These are phyloP conservation scores for Lodderomyces beijingensis DNA, from an alignment of 1,139 yeast genomes.

Conservation along the genomic window DNA sequence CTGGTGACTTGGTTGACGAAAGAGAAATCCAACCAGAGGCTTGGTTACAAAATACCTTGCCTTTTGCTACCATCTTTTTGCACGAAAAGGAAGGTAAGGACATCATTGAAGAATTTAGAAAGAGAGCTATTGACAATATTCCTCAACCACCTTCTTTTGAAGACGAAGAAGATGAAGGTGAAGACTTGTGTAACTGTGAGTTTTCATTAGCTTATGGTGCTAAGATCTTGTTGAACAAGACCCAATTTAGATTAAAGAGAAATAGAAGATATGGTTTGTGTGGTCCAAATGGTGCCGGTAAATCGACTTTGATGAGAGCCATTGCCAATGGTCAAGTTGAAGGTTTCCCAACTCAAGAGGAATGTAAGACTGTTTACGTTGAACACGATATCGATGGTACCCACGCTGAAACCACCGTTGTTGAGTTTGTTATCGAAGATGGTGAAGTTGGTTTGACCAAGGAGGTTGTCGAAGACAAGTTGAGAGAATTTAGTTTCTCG, in stretches of 20 bases:
- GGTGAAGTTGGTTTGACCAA: constrained; percentile 76
- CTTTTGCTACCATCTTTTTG: constrained; percentile 92
- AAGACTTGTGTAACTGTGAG: constrained; percentile 99
- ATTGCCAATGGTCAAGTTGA: constrained; percentile 99
- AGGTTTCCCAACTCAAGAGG: constrained; percentile 99
- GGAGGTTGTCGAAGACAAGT: constrained; percentile 66
- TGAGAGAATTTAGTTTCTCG: constrained; percentile 86
- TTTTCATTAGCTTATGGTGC: constrained; percentile 99
- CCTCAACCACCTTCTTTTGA: constrained; percentile 94
- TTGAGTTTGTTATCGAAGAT: constrained; percentile 78
- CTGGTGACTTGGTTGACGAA: constrained; percentile 98
- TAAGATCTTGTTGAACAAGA: constrained; percentile 98
- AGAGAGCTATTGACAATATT: constrained; percentile 94
- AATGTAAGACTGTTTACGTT: constrained; percentile 97
- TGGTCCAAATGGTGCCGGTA: constrained; percentile 99
- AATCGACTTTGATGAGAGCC: constrained; percentile 99
- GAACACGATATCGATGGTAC: constrained; percentile 99
- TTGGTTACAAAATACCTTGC: constrained; percentile 86
- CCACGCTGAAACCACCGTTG: constrained; percentile 91
- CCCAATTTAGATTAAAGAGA: constrained; percentile 98
- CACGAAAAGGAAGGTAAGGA: constrained; percentile 92
- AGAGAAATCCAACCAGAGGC: constrained; percentile 89
- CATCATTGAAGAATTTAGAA: constrained; percentile 90
- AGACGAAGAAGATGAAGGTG: constrained; percentile 99
- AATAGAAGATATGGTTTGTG: constrained; percentile 99